phyloP scores from a whole-genome alignment of 345 rosid genomes.

The Gossypium arboreum region DNA sequence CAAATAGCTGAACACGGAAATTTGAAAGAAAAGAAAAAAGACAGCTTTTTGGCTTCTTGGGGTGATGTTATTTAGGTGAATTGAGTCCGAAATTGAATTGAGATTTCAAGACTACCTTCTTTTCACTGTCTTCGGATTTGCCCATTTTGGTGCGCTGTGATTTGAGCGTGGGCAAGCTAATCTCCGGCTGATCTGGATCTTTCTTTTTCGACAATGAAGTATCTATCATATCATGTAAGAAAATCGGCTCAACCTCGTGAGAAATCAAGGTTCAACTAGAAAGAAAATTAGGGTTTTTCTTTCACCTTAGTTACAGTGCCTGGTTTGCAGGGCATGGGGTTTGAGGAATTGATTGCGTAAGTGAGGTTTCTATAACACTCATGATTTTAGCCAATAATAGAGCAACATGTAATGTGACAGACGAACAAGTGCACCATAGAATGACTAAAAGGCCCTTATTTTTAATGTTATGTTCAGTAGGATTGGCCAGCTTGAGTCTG shows the following conservation, averaged over 20 bases:
- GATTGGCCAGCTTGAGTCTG: background rate
- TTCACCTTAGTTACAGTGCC: background rate
- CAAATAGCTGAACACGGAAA: background rate
- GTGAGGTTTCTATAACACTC: background rate
- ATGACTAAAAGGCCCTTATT: background rate
- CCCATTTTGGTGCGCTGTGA: constrained; percentile 40
- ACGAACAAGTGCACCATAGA: background rate
- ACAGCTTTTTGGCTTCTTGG: background rate
- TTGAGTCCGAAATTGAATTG: constrained; percentile 19
- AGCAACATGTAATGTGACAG: background rate
- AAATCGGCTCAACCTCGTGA: background rate
- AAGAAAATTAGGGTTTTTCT: constrained; percentile 1
- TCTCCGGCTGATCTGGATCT: constrained; percentile 40
- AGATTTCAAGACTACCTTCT: constrained; percentile 30
- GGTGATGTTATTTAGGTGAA: background rate
- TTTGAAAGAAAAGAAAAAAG: constrained; percentile 5
- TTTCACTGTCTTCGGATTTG: constrained; percentile 50
- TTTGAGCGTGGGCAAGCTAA: constrained; percentile 31
- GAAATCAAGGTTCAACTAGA: background rate
- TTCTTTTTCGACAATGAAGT: constrained; percentile 44
- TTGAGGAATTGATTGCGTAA: constrained; percentile 3
- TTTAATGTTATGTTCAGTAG: background rate
- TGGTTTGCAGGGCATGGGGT: background rate
- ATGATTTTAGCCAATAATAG: background rate
- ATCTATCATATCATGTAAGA: constrained; percentile 24